Base-by-base conservation (phyloP, 2,329 filamentous ascomycete species). In the Ophiognomonia clavigignenti-juglandacearum region DNA sequence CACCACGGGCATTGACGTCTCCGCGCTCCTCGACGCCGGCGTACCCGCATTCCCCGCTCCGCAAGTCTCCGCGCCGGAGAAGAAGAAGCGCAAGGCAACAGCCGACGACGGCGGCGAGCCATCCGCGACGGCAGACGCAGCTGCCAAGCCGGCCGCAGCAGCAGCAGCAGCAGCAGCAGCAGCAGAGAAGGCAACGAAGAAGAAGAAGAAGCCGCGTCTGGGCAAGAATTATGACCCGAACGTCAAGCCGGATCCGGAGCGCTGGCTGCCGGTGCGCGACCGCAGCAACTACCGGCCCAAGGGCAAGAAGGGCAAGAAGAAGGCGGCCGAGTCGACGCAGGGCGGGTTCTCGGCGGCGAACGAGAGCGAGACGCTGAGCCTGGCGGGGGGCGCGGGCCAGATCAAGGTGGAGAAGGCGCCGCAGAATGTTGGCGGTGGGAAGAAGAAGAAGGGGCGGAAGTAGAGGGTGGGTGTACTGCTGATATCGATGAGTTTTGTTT, bases 191-290 rank as follows among this genome's bases (percentile, higher is more conserved):
- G n/a, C n/a, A n/a, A n/a, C n/a, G n/a, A 61, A 26, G 67, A 70
- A 48, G 48, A 70, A 48, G 59, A 72, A 46, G 59, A 72, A 46
- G 48, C 76, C 63, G 29, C 70, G 75, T 39, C 71, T 87, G 58
- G 86, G 86, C 26, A 88, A 88, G 67, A 77, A 83, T 59, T 88
- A 81, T 59, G 87, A 89, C 50, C 78, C 87, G 43, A 80, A 77
- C 57, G 95, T 90, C 73, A 83, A 82, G 54, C 79, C 88, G 27
- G 93, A 98, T 64, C 84, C 89, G 0, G 93, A 98, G 68, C 78
- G 93, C 53, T 98, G 93, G 93, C 69, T 98, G 51, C 92, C 93
- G 11, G 73, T 97, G 59, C 83, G 86, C 43, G 93, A 98, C 64
- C 79, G 93, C 48, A 93, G 87, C 57, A 87, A 82, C 34, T 98